phyloP scores from a whole-genome alignment of 2,329 filamentous ascomycete species.

The Aspergillus thermomutatus region DNA sequence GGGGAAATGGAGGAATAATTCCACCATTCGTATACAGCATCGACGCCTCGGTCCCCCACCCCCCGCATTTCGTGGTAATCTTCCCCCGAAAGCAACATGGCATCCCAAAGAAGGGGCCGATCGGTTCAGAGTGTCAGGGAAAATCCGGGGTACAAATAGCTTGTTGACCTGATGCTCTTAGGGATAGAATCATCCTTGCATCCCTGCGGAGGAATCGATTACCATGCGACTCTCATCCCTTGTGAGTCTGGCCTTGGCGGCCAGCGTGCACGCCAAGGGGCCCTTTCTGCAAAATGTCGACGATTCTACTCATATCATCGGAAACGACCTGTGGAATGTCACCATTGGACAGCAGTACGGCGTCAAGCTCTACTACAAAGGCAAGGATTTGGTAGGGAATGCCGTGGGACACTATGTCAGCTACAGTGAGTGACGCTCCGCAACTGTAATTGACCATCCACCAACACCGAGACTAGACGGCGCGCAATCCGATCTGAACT shows the following conservation, averaged over 20 bases:
- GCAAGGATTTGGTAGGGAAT: conserved; percentile 40
- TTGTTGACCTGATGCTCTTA: not conserved
- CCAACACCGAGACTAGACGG: conserved; percentile 38
- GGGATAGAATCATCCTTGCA: not conserved
- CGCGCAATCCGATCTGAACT: conserved; percentile 46
- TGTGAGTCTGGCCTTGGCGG: not conserved
- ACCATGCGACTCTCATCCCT: not conserved
- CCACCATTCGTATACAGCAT: not conserved
- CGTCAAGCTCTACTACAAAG: conserved; percentile 41
- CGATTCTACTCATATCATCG: conserved; percentile 21
- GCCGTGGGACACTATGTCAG: conserved; percentile 45
- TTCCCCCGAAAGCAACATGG: not conserved
- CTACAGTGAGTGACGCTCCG: conserved; percentile 34
- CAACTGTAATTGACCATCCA: not conserved
- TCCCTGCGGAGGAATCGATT: not conserved
- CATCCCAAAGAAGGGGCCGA: too few species aligned
- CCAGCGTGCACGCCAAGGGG: not conserved
- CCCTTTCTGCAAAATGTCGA: conserved; percentile 15
- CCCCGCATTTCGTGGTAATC: not conserved
- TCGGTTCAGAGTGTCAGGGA: too few species aligned
- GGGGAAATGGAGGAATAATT: not conserved
- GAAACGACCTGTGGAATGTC: conserved; percentile 43
- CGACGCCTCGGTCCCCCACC: not conserved
- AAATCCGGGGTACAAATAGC: not conserved
- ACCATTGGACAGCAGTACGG: conserved; percentile 39